phyloP scores from a whole-genome alignment of 306 rosid species.

The Rosa multiflora region DNA sequence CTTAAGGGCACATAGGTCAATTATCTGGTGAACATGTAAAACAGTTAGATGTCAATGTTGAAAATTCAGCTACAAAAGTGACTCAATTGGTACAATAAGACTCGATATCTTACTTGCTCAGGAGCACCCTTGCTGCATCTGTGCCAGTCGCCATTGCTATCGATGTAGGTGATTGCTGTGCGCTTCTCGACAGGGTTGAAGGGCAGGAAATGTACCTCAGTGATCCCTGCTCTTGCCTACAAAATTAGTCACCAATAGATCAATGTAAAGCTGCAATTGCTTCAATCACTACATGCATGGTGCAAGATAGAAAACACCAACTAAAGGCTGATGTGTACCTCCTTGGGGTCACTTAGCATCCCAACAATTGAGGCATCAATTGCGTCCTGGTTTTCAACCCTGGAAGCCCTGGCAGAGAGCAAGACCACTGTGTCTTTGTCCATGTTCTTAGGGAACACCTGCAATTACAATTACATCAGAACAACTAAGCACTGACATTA shows the following conservation, averaged over 20 bases:
- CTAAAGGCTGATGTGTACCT: conserved; percentile 42
- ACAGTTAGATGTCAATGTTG: conserved; percentile 16
- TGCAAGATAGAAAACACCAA: not conserved
- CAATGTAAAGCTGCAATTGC: conserved; percentile 6
- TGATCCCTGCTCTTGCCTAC: conserved; percentile 88
- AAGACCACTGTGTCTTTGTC: conserved; percentile 61
- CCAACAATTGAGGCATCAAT: conserved; percentile 85
- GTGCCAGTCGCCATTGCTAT: conserved; percentile 60
- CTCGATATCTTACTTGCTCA: conserved; percentile 58
- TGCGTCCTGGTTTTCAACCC: conserved; percentile 87
- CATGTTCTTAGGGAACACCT: conserved; percentile 51
- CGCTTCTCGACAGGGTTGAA: conserved; percentile 90
- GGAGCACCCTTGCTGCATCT: conserved; percentile 96
- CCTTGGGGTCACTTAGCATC: conserved; percentile 82
- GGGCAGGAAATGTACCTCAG: conserved; percentile 87
- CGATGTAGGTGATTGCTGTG: conserved; percentile 82
- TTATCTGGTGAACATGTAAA: conserved; percentile 44
- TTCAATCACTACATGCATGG: not conserved
- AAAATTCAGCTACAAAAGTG: not conserved
- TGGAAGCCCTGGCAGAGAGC: conserved; percentile 78
- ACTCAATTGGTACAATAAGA: not conserved
- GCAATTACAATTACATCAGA: conserved; percentile 20
- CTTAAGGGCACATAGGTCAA: conserved; percentile 69
- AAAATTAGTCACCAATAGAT: conserved; percentile 9
- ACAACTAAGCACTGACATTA: not conserved